phyloP scores from a whole-genome alignment of 2,329 filamentous ascomycete genomes.

The Verticillium nubilum region DNA sequence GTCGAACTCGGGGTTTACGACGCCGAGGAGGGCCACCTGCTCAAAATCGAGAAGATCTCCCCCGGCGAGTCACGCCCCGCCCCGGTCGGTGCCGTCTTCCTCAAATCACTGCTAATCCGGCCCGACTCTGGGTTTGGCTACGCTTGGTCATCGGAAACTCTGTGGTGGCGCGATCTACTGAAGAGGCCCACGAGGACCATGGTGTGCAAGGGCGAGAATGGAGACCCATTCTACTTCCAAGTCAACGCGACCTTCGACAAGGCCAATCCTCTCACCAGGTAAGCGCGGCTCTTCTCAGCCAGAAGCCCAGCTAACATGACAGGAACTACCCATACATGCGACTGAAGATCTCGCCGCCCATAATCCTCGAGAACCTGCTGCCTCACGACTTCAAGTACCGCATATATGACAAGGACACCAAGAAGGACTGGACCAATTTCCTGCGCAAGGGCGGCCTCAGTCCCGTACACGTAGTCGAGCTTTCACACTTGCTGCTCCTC shows the following conservation, averaged over 20 bases:
- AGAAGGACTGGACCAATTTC: constrained; percentile 99
- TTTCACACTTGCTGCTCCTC: constrained; percentile 86
- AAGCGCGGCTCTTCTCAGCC: constrained; percentile 20
- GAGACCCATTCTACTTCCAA: constrained; percentile 94
- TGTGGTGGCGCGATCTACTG: constrained; percentile 91
- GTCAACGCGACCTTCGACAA: constrained; percentile 81
- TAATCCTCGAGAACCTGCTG: constrained; percentile 89
- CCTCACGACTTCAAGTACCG: constrained; percentile 99
- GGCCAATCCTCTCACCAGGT: constrained; percentile 74
- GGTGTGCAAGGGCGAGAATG: constrained; percentile 80
- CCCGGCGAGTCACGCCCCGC: constrained; percentile 87
- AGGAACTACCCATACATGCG: constrained; percentile 92
- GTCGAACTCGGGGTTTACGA: constrained; percentile 92
- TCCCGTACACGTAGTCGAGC: constrained; percentile 92
- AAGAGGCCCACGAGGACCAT: constrained; percentile 80
- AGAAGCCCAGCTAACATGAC: not conserved
- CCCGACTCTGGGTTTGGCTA: constrained; percentile 97
- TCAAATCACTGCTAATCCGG: constrained; percentile 81
- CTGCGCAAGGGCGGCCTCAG: constrained; percentile 93
- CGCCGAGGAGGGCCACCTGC: constrained; percentile 75
- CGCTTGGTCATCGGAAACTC: constrained; percentile 81
- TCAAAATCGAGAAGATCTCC: constrained; percentile 97
- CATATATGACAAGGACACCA: constrained; percentile 97
- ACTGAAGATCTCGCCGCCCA: constrained; percentile 82
- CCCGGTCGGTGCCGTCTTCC: constrained; percentile 84